Percentiles rank a stretch among this genome's conserved stretches.
Evolutionary conservation across 768 basidiomycete genomes (phyloP).

Genomic region (Psilocybe tampanensis): DNA sequence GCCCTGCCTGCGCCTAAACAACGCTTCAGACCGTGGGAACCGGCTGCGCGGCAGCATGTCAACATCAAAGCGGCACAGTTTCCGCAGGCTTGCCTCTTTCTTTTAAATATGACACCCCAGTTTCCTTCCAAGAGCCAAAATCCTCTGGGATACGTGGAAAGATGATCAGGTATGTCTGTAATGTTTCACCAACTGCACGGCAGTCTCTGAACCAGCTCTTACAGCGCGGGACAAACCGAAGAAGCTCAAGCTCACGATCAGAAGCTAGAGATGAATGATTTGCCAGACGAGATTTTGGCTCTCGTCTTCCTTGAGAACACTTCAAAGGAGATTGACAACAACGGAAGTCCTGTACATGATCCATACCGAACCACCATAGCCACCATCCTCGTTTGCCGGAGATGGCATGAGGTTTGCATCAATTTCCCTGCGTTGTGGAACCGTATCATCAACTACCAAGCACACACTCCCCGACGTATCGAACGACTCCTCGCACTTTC

Average conservation of each 20-base stretch:
- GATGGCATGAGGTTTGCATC: constrained; percentile 22
- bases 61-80: constrained; percentile 3
- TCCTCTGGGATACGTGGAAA: background rate
- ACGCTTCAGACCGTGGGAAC: constrained; percentile 4
- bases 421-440: constrained; percentile 24
- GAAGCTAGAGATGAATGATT: constrained; percentile 10
- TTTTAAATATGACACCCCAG: background rate
- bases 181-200: no score
- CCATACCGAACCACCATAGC: constrained; percentile 14
- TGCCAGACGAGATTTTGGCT: constrained; percentile 20
- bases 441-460: constrained; percentile 25
- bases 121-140: background rate
- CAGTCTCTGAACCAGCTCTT: no score
- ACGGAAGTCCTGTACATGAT: constrained; percentile 1
- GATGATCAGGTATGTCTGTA: background rate
- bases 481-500: constrained; percentile 21
- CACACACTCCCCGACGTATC: constrained; percentile 14
- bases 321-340: constrained; percentile 1
- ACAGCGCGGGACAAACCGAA: no score
- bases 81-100: background rate
- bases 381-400: constrained; percentile 22
- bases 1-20: no score
- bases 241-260: no score
- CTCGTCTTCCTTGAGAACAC: constrained; percentile 18
- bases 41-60: background rate